These are phyloP conservation scores for Puccinia hordei DNA, from an alignment of 1,284 basidiomycete genomes.

Conservation along the genomic window DNA sequence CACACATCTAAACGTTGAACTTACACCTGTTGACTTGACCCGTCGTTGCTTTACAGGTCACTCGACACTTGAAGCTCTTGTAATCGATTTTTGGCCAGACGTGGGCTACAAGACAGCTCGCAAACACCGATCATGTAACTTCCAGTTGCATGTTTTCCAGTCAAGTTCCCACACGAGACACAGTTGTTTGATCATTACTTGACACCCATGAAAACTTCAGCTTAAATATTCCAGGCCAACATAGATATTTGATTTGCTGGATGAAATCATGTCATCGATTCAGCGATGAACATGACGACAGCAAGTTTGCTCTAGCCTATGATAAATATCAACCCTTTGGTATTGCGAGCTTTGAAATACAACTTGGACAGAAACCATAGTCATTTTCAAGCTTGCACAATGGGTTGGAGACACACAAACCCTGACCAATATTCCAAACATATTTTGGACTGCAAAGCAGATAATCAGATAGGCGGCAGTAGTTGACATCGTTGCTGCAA, in stretches of 20 bases:
- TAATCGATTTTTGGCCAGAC: not conserved
- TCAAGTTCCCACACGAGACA: not conserved
- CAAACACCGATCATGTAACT: not conserved
- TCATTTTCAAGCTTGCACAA: too few species aligned
- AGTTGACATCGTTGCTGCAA: too few species aligned
- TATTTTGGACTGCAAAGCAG: too few species aligned
- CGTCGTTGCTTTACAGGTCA: slow-evolving; percentile 1
- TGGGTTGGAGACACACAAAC: too few species aligned
- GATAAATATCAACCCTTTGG: too few species aligned
- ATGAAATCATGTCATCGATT: not conserved
- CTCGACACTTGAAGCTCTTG: slow-evolving; percentile 44
- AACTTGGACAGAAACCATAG: too few species aligned
- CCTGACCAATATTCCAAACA: too few species aligned
- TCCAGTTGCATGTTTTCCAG: not conserved
- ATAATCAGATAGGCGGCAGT: too few species aligned
- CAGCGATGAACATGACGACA: too few species aligned
- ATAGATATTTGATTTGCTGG: not conserved
- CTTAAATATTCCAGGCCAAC: not conserved
- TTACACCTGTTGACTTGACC: not conserved
- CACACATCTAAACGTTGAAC: not conserved
- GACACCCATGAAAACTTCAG: not conserved
- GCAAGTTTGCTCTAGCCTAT: too few species aligned
- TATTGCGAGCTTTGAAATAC: too few species aligned
- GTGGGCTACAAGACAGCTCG: not conserved
- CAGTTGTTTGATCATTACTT: not conserved